These are phyloP conservation scores for Priceomyces medius DNA, from an alignment of 805 yeast genomes.

Conservation along the genomic window DNA sequence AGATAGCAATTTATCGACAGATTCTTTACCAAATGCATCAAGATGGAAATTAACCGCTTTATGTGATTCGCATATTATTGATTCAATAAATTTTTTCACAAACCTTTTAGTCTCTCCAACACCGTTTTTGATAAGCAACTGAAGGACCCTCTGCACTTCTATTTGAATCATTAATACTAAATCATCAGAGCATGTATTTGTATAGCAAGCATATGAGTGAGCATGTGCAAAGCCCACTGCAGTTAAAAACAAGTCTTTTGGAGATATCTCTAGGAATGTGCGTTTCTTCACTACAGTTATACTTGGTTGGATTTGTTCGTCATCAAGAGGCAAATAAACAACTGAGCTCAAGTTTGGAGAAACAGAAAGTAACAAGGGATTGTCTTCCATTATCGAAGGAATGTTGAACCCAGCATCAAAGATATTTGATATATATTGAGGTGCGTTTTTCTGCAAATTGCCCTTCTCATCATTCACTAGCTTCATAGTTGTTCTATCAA, in stretches of 20 bases:
- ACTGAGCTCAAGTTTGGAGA: slow-evolving; percentile 53
- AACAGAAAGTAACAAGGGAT: slow-evolving; percentile 37
- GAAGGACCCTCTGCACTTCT: slow-evolving; percentile 34
- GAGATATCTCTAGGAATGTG: slow-evolving; percentile 12
- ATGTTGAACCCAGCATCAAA: slow-evolving; percentile 57
- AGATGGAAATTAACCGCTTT: slow-evolving; percentile 71
- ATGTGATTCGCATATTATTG: slow-evolving; percentile 65
- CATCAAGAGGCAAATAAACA: slow-evolving; percentile 23
- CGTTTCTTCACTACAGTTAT: slow-evolving; percentile 21
- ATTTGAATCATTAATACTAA: slow-evolving; percentile 54
- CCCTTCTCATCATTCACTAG: slow-evolving; percentile 12
- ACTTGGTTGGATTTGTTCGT: slow-evolving; percentile 12
- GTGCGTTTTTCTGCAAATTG: slow-evolving; percentile 13
- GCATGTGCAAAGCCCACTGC: slow-evolving; percentile 63
- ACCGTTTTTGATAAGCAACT: slow-evolving; percentile 11
- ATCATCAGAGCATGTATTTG: slow-evolving; percentile 68
- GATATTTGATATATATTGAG: slow-evolving; percentile 39
- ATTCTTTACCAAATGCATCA: slow-evolving; percentile 64
- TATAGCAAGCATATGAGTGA: slow-evolving; percentile 70
- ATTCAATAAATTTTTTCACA: slow-evolving; percentile 28
- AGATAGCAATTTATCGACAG: slow-evolving; percentile 69
- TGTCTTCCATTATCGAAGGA: slow-evolving; percentile 20
- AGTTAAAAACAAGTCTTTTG: slow-evolving; percentile 38
- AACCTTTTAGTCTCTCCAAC: slow-evolving; percentile 13
- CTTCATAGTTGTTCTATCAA: slow-evolving; percentile 38